These are phyloP conservation scores for Gremmenia infestans DNA, from an alignment of 2,329 filamentous ascomycete species.

Conservation along the genomic window DNA sequence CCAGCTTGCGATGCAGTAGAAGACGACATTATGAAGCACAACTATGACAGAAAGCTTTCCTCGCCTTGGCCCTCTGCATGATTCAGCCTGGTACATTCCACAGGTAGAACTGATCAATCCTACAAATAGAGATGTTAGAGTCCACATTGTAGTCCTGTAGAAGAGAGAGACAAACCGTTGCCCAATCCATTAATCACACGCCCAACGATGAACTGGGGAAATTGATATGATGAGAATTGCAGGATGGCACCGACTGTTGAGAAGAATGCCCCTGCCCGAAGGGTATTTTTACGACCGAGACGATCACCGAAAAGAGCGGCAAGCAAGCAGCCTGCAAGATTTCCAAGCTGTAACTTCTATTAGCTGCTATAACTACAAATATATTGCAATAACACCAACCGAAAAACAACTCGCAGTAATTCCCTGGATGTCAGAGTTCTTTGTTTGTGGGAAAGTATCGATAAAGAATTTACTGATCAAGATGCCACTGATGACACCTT, in stretches of 20 bases:
- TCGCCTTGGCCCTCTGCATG: slow-evolving; percentile 13
- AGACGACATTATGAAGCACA: slow-evolving; percentile 50
- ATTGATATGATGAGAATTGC: slow-evolving; percentile 35
- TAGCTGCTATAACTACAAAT: neutral
- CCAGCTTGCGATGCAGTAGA: slow-evolving; percentile 48
- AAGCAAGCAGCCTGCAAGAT: slow-evolving; percentile 16
- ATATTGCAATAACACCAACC: slow-evolving; percentile 26
- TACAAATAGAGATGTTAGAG: neutral
- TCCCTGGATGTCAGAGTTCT: slow-evolving; percentile 37
- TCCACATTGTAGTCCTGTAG: no score
- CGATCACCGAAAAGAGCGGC: slow-evolving; percentile 19
- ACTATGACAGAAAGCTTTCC: slow-evolving; percentile 21
- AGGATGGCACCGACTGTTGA: slow-evolving; percentile 39
- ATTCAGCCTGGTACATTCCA: slow-evolving; percentile 20
- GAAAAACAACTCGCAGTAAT: slow-evolving; percentile 42
- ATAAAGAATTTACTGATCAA: slow-evolving; percentile 61
- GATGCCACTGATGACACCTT: slow-evolving; percentile 68
- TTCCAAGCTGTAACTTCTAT: slow-evolving; percentile 9
- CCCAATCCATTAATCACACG: slow-evolving; percentile 44
- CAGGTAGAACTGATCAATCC: slow-evolving; percentile 16
- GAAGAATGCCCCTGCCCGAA: slow-evolving; percentile 12
- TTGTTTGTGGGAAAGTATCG: slow-evolving; percentile 40
- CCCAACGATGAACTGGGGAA: slow-evolving; percentile 49
- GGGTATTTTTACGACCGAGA: slow-evolving; percentile 16
- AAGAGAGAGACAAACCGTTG: slow-evolving; percentile 38